Percentiles rank a stretch among this genome's conserved stretches.
Conservation (phyloP, 2,329 filamentous ascomycete genomes). For the Neospermospora avenae region DNA sequence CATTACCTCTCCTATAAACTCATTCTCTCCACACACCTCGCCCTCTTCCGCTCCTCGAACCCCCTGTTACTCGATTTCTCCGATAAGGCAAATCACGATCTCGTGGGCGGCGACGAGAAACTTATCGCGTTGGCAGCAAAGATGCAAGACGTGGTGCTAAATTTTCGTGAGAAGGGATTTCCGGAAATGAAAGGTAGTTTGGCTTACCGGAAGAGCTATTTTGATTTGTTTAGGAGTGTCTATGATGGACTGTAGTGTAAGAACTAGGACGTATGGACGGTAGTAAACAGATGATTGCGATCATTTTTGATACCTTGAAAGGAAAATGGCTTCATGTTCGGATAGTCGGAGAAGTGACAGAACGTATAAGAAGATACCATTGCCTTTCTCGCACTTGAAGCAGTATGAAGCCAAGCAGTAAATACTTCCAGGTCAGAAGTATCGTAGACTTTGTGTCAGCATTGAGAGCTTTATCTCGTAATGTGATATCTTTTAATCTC, state of each 20-base stretch:
- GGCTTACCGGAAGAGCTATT: constrained; percentile 26
- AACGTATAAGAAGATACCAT: no score
- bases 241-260: constrained; percentile 19
- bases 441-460: no score
- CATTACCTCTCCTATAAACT: constrained; percentile 26
- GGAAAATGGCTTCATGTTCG: no score
- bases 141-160: constrained; percentile 25
- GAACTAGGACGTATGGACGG: no score
- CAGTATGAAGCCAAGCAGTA: no score
- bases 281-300: no score
- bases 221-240: constrained; percentile 25
- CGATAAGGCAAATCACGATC: constrained; percentile 16
- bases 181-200: constrained; percentile 30
- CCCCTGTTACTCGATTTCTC: constrained; percentile 27
- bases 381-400: no score
- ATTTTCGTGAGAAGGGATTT: constrained; percentile 25
- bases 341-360: no score
- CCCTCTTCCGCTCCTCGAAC: constrained; percentile 28
- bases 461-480: no score
- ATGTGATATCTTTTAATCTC: no score
- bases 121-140: constrained; percentile 21
- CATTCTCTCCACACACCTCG: constrained; percentile 27
- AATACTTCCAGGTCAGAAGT: no score
- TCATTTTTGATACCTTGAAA: no score
- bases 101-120: constrained; percentile 24